Conservation (phyloP, 2,329 filamentous ascomycete genomes). For the Endocalyx cinctus region DNA sequence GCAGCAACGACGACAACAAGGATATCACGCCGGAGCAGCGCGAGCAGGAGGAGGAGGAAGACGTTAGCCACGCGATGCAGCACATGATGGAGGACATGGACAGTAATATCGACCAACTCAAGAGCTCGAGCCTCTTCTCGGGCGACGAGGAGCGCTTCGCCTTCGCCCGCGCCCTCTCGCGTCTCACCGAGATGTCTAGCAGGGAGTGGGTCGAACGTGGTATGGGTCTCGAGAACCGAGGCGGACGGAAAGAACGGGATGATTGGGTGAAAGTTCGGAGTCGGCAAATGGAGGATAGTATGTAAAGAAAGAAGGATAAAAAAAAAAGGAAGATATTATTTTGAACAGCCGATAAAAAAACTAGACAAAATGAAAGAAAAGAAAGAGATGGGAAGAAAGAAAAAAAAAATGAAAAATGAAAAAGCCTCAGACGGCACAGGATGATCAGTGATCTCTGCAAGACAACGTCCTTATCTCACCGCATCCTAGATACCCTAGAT, state of each 20-base stretch:
- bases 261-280: constrained; percentile 62
- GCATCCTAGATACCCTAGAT: too few relatives aligned
- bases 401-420: too few relatives aligned
- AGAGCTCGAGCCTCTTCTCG: constrained; percentile 80
- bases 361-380: too few relatives aligned
- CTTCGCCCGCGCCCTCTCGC: constrained; percentile 81
- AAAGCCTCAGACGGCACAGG: too few relatives aligned
- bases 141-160: constrained; percentile 97
- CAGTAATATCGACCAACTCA: constrained; percentile 77
- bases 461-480: too few relatives aligned
- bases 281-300: constrained; percentile 63
- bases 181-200: constrained; percentile 89
- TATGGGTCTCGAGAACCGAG: constrained; percentile 59
- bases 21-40: too few relatives aligned
- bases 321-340: background rate
- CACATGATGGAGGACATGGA: constrained; percentile 84
- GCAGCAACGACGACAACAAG: constrained; percentile 30
- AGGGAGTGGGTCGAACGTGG: constrained; percentile 90
- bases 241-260: constrained; percentile 62
- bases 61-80: constrained; percentile 65
- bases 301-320: constrained; percentile 36
- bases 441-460: too few relatives aligned
- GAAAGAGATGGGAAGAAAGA: too few relatives aligned
- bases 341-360: too few relatives aligned
- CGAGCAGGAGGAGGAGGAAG: constrained; percentile 19